These are phyloP conservation scores for Lathyrus aphaca DNA, from an alignment of 306 rosid genomes.

Conservation along the genomic window DNA sequence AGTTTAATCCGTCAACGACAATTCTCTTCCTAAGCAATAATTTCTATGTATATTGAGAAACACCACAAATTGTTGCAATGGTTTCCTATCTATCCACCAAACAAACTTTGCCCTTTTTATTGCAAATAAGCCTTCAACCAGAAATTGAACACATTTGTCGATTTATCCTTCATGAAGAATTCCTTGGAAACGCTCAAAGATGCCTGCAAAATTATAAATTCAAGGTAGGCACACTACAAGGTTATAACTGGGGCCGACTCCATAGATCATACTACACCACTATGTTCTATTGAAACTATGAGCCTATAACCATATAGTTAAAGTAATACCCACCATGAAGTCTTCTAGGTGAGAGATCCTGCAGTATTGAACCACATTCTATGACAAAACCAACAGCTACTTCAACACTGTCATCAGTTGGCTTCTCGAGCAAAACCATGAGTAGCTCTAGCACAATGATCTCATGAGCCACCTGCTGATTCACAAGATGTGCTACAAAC, in stretches of 20 bases:
- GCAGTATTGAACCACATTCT: slow-evolving; percentile 85
- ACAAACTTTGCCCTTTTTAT: slow-evolving; percentile 86
- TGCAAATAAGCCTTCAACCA: slow-evolving; percentile 90
- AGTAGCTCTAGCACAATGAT: slow-evolving; percentile 88
- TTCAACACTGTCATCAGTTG: slow-evolving; percentile 94
- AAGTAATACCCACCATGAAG: slow-evolving; percentile 75
- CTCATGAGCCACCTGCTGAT: slow-evolving; percentile 93
- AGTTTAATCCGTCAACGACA: no score
- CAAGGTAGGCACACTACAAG: neutral
- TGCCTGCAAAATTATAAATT: slow-evolving; percentile 54
- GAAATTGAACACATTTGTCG: slow-evolving; percentile 85
- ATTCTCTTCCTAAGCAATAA: no score
- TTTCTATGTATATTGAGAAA: no score
- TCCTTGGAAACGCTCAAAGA: slow-evolving; percentile 95
- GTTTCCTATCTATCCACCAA: no score
- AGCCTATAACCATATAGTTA: slow-evolving; percentile 11
- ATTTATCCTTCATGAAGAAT: slow-evolving; percentile 98
- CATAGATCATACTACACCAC: no score
- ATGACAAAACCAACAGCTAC: slow-evolving; percentile 98
- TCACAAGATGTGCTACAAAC: slow-evolving; percentile 89
- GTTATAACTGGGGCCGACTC: no score
- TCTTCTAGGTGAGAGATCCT: slow-evolving; percentile 91
- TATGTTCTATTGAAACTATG: no score
- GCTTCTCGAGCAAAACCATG: slow-evolving; percentile 86
- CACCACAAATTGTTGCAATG: no score